Evolutionary conservation across 495 filamentous ascomycete genomes (phyloP).

Genomic region (Penicillium cinerascens): DNA sequence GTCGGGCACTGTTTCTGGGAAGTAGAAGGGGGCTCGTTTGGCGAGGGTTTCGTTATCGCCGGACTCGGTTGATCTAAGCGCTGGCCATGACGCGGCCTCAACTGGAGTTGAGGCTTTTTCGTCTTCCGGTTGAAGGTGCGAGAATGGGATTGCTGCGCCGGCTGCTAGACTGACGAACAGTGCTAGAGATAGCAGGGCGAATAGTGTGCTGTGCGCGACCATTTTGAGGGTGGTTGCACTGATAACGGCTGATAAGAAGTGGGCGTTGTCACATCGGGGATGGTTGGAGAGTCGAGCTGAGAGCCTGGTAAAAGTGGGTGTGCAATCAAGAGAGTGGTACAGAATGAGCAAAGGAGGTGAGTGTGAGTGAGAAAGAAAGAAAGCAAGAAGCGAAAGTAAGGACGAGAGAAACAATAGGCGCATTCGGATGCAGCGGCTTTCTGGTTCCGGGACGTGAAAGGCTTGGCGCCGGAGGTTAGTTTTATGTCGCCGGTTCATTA

Average conservation of each 20-base stretch:
- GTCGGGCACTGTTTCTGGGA: constrained; percentile 19
- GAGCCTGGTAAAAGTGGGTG: neutral
- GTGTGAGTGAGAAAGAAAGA: neutral
- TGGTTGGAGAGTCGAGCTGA: neutral
- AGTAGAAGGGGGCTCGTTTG: constrained; percentile 16
- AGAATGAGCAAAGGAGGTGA: too few relatives aligned
- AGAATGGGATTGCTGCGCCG: constrained; percentile 6
- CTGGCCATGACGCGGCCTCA: constrained; percentile 1
- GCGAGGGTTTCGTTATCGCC: neutral
- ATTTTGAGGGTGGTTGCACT: neutral
- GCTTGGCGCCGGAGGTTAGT: neutral
- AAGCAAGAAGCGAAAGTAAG: neutral
- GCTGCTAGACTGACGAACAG: constrained; percentile 4
- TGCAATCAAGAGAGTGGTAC: neutral
- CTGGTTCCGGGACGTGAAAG: neutral
- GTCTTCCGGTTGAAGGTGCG: neutral
- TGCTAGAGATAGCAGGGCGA: constrained; percentile 3
- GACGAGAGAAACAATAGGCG: neutral
- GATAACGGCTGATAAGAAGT: constrained; percentile 5
- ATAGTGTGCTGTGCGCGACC: constrained; percentile 1
- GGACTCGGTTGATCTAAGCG: neutral
- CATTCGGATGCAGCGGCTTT: constrained; percentile 2
- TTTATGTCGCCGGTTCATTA: neutral
- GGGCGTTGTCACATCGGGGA: neutral
- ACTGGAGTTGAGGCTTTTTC: neutral